A percentile compares a stretch with the other conserved stretches of the same genome.
Conservation (phyloP, 2,329 filamentous ascomycete species). For the Curvularia spicifera region DNA sequence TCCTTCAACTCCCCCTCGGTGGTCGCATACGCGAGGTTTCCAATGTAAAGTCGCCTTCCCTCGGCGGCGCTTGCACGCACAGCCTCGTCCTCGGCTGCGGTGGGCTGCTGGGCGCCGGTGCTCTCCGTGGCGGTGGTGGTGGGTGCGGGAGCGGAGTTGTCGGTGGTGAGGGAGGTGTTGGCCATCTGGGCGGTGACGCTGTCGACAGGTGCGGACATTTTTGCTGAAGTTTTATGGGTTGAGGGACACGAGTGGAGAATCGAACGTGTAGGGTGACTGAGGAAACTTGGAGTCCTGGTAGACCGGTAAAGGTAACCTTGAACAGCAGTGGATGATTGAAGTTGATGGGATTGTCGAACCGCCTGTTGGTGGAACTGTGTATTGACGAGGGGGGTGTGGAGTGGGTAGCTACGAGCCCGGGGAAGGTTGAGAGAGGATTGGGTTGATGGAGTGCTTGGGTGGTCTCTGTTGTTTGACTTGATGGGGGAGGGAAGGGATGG, state of each 20-base stretch:
- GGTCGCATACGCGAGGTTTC: constrained; percentile 99
- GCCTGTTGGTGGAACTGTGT: constrained; percentile 55
- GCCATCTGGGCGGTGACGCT: constrained; percentile 76
- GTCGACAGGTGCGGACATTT: constrained; percentile 86
- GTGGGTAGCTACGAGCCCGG: constrained; percentile 59
- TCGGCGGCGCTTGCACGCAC: constrained; percentile 97
- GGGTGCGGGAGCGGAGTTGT: constrained; percentile 22
- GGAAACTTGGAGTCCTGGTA: constrained; percentile 54
- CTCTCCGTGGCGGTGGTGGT: constrained; percentile 52
- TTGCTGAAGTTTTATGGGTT: constrained; percentile 61
- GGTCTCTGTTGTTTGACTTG: constrained; percentile 46
- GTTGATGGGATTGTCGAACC: constrained; percentile 53
- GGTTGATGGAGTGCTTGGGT: constrained; percentile 39
- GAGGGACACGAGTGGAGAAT: constrained; percentile 59
- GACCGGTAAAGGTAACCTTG: constrained; percentile 50
- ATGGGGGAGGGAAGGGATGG: constrained; percentile 36
- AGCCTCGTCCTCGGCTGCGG: constrained; percentile 82
- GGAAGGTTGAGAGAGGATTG: constrained; percentile 40
- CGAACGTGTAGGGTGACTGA: constrained; percentile 44
- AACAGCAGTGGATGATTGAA: constrained; percentile 41
- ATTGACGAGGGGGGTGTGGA: constrained; percentile 59
- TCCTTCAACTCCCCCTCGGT: constrained; percentile 99
- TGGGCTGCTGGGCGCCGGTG: constrained; percentile 66
- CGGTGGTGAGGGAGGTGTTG: constrained; percentile 67
- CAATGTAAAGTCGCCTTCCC: constrained; percentile 99